A percentile compares a stretch with the other conserved stretches of the same genome.
Conservation (phyloP, 768 basidiomycete genomes). For the Trichaptum fuscoviolaceum region DNA sequence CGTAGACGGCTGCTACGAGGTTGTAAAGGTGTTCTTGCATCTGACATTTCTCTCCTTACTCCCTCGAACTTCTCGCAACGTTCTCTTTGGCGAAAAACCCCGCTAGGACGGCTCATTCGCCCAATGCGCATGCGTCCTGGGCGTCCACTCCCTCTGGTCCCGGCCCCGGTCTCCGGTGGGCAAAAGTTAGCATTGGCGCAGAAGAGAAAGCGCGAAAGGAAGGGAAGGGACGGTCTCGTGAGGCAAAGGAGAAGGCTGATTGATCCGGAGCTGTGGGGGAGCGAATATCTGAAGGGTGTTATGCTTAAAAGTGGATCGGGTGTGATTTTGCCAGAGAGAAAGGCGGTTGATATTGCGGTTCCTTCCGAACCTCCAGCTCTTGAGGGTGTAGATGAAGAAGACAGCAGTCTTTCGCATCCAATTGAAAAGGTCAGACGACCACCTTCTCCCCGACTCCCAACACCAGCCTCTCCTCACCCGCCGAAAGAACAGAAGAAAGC, state of each 20-base stretch:
- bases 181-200: neutral
- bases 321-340: neutral
- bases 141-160: conserved; percentile 43
- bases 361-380: neutral
- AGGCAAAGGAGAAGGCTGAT: conserved; percentile 62
- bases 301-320: conserved; percentile 44
- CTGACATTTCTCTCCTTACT: conserved; percentile 63
- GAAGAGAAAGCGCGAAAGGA: conserved; percentile 11
- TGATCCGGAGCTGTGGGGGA: conserved; percentile 69
- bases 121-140: conserved; percentile 68
- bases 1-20: conserved; percentile 16
- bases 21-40: conserved; percentile 38
- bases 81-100: conserved; percentile 65
- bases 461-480: neutral
- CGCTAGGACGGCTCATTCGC: conserved; percentile 57
- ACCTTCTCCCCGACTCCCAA: too few species aligned
- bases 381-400: conserved; percentile 1
- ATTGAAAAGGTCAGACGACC: too few species aligned
- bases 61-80: conserved; percentile 47
- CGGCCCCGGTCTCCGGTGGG: neutral
- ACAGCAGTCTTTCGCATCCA: neutral
- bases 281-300: conserved; percentile 61
- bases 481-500: neutral
- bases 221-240: conserved; percentile 25
- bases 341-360: neutral